These are phyloP conservation scores for Neonectria coccinea DNA, from an alignment of 2,329 filamentous ascomycete species.

Conservation along the genomic window DNA sequence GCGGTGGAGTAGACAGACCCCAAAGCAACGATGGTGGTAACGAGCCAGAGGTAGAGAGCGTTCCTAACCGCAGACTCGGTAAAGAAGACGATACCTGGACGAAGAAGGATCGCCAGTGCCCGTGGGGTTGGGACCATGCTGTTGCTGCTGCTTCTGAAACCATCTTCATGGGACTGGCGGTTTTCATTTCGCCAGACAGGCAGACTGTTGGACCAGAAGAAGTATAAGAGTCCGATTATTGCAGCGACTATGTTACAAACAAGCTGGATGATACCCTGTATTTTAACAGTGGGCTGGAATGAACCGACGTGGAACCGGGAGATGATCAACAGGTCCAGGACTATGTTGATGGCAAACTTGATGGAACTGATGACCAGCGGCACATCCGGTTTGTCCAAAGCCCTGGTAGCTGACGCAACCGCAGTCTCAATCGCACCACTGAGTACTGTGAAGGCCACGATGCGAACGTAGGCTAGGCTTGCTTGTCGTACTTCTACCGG, in stretches of 20 bases:
- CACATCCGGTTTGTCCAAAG: conserved; percentile 76
- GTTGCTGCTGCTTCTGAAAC: neutral
- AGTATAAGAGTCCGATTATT: conserved; percentile 69
- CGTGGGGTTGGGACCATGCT: conserved; percentile 56
- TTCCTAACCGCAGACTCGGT: conserved; percentile 75
- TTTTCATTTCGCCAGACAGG: conserved; percentile 25
- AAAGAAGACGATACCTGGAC: conserved; percentile 71
- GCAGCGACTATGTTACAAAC: conserved; percentile 69
- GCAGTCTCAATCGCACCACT: conserved; percentile 73
- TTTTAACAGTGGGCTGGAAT: conserved; percentile 68
- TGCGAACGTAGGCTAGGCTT: conserved; percentile 73
- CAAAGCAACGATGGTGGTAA: conserved; percentile 72
- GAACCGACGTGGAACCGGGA: conserved; percentile 71
- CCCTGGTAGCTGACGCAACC: conserved; percentile 70
- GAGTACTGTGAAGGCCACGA: conserved; percentile 72
- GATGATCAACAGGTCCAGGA: conserved; percentile 74
- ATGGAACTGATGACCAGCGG: conserved; percentile 73
- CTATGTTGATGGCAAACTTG: conserved; percentile 75
- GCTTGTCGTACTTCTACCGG: conserved; percentile 66
- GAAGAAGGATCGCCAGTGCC: conserved; percentile 62
- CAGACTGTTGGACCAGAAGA: conserved; percentile 59
- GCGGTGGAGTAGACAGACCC: conserved; percentile 75
- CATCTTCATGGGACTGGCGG: neutral
- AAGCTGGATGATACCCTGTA: conserved; percentile 73
- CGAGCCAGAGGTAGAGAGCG: conserved; percentile 77